Evolutionary conservation across 495 filamentous ascomycete species (phyloP).

Genomic region (Glarea lozoyensis): DNA sequence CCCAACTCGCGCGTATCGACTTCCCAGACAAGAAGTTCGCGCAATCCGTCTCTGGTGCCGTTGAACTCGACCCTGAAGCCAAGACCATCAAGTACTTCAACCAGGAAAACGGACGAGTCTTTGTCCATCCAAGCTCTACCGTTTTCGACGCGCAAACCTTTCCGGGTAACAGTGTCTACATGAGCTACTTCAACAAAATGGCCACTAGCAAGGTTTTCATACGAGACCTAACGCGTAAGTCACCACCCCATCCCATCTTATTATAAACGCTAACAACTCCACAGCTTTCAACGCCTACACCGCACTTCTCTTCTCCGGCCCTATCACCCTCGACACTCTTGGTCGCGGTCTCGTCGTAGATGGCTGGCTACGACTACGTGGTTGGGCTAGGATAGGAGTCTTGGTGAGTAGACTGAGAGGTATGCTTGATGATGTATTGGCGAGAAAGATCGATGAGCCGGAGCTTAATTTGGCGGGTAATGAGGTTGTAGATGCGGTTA

Average conservation of each 20-base stretch:
- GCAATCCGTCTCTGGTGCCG: conserved; percentile 70
- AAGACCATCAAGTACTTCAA: conserved; percentile 86
- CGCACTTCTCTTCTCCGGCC: conserved; percentile 81
- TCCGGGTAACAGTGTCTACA: conserved; percentile 54
- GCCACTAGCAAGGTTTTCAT: conserved; percentile 84
- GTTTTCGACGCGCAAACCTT: conserved; percentile 76
- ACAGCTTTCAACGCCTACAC: conserved; percentile 85
- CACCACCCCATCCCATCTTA: conserved; percentile 2
- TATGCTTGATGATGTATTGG: conserved; percentile 79
- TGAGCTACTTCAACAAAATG: conserved; percentile 87
- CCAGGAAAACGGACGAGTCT: conserved; percentile 78
- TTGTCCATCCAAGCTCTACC: conserved; percentile 81
- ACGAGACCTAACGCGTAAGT: conserved; percentile 78
- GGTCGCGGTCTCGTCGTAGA: conserved; percentile 87
- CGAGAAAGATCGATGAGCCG: conserved; percentile 70
- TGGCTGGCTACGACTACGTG: conserved; percentile 81
- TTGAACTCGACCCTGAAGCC: conserved; percentile 89
- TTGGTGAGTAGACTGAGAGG: conserved; percentile 72
- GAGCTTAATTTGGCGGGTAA: conserved; percentile 44
- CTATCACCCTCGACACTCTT: conserved; percentile 75
- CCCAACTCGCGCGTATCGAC: conserved; percentile 82
- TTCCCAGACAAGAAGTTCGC: conserved; percentile 95
- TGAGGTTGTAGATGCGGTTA: conserved; percentile 68
- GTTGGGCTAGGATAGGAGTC: conserved; percentile 93
- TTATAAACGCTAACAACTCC: conserved; percentile 9